A percentile compares a stretch with the other conserved stretches of the same genome.
These are phyloP conservation scores for Fusarium albidum DNA, from an alignment of 2,329 filamentous ascomycete genomes.

Conservation along the genomic window DNA sequence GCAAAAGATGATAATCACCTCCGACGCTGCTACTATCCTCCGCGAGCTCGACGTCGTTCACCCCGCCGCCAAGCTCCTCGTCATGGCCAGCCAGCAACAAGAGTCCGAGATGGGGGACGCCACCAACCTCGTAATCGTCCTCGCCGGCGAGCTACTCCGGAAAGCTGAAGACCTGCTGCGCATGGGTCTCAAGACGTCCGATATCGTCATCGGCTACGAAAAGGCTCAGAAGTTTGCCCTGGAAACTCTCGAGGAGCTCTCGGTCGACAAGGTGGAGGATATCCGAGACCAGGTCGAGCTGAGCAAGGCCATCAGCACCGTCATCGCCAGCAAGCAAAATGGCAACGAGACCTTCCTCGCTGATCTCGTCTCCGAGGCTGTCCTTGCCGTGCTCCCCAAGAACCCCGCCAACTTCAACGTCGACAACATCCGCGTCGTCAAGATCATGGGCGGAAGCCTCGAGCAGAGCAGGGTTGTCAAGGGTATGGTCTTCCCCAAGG, in stretches of 20 bases:
- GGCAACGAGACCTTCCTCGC: slow-evolving; percentile 91
- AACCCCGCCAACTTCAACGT: slow-evolving; percentile 97
- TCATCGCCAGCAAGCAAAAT: slow-evolving; percentile 95
- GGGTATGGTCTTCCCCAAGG: slow-evolving; percentile 97
- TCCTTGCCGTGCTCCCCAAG: slow-evolving; percentile 91
- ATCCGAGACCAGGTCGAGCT: slow-evolving; percentile 83
- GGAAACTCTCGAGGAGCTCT: slow-evolving; percentile 84
- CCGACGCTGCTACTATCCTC: slow-evolving; percentile 95
- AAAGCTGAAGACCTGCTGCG: slow-evolving; percentile 97
- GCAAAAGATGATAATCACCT: slow-evolving; percentile 99
- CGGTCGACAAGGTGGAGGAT: slow-evolving; percentile 89
- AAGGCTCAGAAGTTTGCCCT: slow-evolving; percentile 90
- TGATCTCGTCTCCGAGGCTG: slow-evolving; percentile 83
- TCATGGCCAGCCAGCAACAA: slow-evolving; percentile 99
- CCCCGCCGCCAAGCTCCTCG: slow-evolving; percentile 94
- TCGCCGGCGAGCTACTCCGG: slow-evolving; percentile 93
- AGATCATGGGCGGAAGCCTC: slow-evolving; percentile 98
- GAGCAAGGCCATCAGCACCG: slow-evolving; percentile 93
- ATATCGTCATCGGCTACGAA: slow-evolving; percentile 96
- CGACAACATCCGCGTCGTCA: slow-evolving; percentile 98
- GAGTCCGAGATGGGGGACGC: slow-evolving; percentile 99
- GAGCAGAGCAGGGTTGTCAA: slow-evolving; percentile 94
- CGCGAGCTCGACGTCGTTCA: slow-evolving; percentile 98
- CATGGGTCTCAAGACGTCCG: slow-evolving; percentile 98
- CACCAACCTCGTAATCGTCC: slow-evolving; percentile 95